Base-by-base conservation (phyloP, 1,139 yeast genomes). In the Taiozyma sp. region DNA sequence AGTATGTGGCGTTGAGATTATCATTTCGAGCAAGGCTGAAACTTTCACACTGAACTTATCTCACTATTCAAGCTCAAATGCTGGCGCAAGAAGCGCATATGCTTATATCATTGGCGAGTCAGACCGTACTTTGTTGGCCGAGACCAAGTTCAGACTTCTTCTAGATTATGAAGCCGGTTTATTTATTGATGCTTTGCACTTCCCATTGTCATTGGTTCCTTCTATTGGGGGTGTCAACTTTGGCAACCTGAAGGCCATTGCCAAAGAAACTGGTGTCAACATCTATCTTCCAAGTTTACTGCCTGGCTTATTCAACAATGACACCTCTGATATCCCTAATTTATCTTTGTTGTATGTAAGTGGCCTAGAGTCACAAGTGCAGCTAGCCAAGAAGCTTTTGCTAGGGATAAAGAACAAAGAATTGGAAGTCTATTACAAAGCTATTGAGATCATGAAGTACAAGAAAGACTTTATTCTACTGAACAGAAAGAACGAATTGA, bases 191-290 rank as follows among this genome's bases (percentile, higher is more conserved):
- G 73, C 77, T 3, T 52, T 83, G 24, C 73, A 73, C 32, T 57
- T 87, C 9, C 83, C 83, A 19, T 65, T 86, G 29, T 81, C 90
- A 1, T 56, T 82, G 50, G 76, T 87, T 48, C 92, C 96, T 1
- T 67, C 86, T 32, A 71, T 87, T 47, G 88, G 89, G 5, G 96
- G 96, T 1, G 75, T 78, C 1, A 75, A 78, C 47, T 73, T 80
- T 51, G 73, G 75, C 48, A 85, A 83, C 60, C 76, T 86, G 62
- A 75, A 75, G 49, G 81, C 80, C 57, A 76, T 87, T 47, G 81
- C 84, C 30, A 74, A 75, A 55, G 87, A 84, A 60, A 78, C 88
- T 45, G 74, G 75, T 45, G 77, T 84, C 43, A 83, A 80, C 59
- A 68, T 88, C 12, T 84, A 84, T 61, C 68, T 84, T 45, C 90